phyloP scores from a whole-genome alignment of 148 eudicot species.

The Rhododendron vialii region DNA sequence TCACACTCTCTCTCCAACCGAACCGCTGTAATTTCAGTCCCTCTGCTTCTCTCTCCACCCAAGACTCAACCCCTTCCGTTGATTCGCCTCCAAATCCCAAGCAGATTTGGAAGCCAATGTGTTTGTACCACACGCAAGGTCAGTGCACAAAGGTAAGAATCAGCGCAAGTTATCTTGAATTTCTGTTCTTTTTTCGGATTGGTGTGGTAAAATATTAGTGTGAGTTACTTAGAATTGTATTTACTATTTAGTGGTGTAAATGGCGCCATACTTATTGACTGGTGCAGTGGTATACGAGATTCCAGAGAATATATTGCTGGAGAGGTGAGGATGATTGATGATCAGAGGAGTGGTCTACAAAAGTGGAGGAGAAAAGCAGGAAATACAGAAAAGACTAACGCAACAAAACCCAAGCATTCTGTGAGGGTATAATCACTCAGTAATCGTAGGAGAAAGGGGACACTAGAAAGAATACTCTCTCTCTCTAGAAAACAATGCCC shows the following conservation, averaged over 20 bases:
- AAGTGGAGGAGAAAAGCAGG: neutral
- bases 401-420: neutral
- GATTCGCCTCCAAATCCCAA: conserved; percentile 5
- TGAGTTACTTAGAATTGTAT: neutral
- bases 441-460: neutral
- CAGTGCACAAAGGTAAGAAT: conserved; percentile 67
- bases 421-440: neutral
- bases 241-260: neutral
- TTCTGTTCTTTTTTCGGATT: too few species aligned
- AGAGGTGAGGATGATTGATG: neutral
- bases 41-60: conserved; percentile 42
- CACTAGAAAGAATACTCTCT: neutral
- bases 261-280: neutral
- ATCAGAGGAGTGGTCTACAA: neutral
- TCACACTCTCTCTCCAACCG: conserved; percentile 16
- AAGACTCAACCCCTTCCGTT: conserved; percentile 11
- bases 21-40: conserved; percentile 12
- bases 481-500: neutral
- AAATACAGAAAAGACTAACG: neutral
- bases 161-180: neutral
- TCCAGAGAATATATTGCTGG: neutral
- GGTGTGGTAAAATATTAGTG: neutral
- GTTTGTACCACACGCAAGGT: conserved; percentile 79
- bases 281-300: neutral
- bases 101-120: conserved; percentile 69